These are phyloP conservation scores for Flammula alnicola DNA, from an alignment of 1,284 basidiomycete genomes.

Conservation along the genomic window DNA sequence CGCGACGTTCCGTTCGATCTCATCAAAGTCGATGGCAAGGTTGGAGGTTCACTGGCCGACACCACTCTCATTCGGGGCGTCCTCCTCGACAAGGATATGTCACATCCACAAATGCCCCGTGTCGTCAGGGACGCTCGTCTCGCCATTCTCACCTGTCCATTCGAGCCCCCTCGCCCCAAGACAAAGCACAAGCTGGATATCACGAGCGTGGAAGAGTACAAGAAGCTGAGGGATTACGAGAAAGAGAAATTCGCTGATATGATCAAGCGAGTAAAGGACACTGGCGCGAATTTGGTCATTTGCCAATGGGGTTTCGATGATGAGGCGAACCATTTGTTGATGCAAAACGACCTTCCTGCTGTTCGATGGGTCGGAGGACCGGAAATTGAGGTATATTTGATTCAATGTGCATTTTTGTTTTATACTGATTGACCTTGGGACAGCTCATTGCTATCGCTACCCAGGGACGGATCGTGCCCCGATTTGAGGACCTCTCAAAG, in stretches of 20 bases:
- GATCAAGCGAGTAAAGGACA: conserved; percentile 97
- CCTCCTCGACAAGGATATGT: conserved; percentile 99
- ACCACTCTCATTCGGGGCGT: conserved; percentile 94
- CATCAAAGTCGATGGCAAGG: conserved; percentile 99
- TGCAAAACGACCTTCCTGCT: conserved; percentile 98
- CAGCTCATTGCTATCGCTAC: conserved; percentile 98
- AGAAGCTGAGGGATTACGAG: conserved; percentile 94
- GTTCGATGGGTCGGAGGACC: conserved; percentile 99
- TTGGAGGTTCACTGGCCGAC: conserved; percentile 95
- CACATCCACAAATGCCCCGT: conserved; percentile 97
- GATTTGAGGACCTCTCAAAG: conserved; percentile 93
- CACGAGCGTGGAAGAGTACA: conserved; percentile 97
- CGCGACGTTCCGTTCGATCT: conserved; percentile 97
- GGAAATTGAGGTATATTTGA: conserved; percentile 85
- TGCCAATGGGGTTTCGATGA: conserved; percentile 99
- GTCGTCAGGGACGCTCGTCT: conserved; percentile 88
- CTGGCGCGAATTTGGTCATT: conserved; percentile 98
- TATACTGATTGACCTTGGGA: conserved; percentile 6
- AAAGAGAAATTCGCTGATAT: conserved; percentile 96
- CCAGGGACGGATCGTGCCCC: conserved; percentile 96
- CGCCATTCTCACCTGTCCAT: conserved; percentile 98
- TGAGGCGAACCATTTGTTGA: conserved; percentile 96
- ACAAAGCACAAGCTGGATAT: conserved; percentile 99
- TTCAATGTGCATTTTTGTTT: background rate
- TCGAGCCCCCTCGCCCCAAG: conserved; percentile 98